Base-by-base conservation (phyloP, 192 early-diverging fungal genomes). In the Linnemannia exigua region DNA sequence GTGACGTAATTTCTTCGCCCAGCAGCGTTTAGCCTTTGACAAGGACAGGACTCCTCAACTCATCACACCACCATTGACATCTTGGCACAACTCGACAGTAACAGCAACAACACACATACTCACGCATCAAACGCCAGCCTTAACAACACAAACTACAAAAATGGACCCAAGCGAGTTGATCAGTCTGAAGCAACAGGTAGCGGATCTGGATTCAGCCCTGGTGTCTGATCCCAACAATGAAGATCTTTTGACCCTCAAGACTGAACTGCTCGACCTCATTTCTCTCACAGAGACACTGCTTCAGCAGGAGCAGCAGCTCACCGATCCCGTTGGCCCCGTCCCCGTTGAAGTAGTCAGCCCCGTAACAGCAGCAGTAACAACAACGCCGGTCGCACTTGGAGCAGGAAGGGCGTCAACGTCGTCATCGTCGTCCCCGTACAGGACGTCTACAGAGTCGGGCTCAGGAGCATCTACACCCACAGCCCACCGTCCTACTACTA, bases 201-300 rank as follows among this genome's bases (percentile, higher is more conserved):
- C 91, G 31, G 93, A 95, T 81, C 93, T 97, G 69, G 92, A 96
- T 44, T 88, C 92, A 78, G 93, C 94, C 9, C 88, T 97, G 37
- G 69, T 72, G 70, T 90, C 88, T 70, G 94, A 95, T 86, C 94
- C 95, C 15, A 87, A 87, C 37, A 95, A 96, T 89, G 76, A 80
- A 67, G 95, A 95, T 76, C 89, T 96, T 52, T 74, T 88, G 69
- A 94, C 92, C 76, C 90, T 95, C 61, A 89, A 90, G 70, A 80
- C 74, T 68, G 94, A 95, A 87, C 84, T 96, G 67, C 89, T 79
- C 31, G 94, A 96, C 77, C 90, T 96, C 37, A 95, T 96, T 72
- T 79, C 89, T 28, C 88, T 96, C 66, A 92, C 92, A 66, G 79
- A 84, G 37, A 84, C 80, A 38, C 81, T 89, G 48, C 79, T 85